Evolutionary conservation across 768 basidiomycete species (phyloP), one percentile per base, ranked within the genome.

Genomic region (Phanerodontia chrysosporium): DNA sequence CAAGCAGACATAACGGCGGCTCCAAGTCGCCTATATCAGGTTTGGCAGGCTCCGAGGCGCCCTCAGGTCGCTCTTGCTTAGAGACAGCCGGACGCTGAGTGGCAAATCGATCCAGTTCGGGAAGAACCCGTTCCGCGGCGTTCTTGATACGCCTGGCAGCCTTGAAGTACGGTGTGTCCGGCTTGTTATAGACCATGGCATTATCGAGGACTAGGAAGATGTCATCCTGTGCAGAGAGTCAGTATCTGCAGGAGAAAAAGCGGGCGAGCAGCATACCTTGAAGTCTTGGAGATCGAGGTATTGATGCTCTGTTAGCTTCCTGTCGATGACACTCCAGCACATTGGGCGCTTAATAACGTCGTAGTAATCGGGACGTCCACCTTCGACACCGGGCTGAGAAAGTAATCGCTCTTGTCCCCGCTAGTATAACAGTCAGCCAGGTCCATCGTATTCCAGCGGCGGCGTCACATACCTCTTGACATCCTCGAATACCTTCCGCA

Each of bases 301-400:
- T 67, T 89, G 83, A 59, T 92, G 87, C 35, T 79, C 78, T 53
- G 95, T 89, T 29, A 99, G 76, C 70, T 92, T 96, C 28, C 74
- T 72, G 48, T 92, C 87, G 67, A 99, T 96, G 28, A 78, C 79
- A 13, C 78, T 79, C 86, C 95, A 95, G 60, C 87, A 89, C 92
- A 97, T 97, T 0, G 97, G 97, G 3, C 80, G 76, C 65, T 85
- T 80, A 66, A 99, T 80, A 35, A 97, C 77, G 48, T 92, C 88
- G 67, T 89, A 93, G 70, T 99, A 99, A 67, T 98, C 95, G 90
- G 91, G 0, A 95, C 92, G 42, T 89, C 83, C 0, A 73, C 75
- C 64, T 78, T 85, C 44, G 85, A 87, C 36, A 98, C 94, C 0
- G 95, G 93, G 60, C 87, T 83, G 59, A 83, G 83, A 74, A 98